Evolutionary conservation across 1,139 yeast genomes (phyloP), one percentile per base, ranked within the genome.

Genomic region (Yamadazyma conglobata): DNA sequence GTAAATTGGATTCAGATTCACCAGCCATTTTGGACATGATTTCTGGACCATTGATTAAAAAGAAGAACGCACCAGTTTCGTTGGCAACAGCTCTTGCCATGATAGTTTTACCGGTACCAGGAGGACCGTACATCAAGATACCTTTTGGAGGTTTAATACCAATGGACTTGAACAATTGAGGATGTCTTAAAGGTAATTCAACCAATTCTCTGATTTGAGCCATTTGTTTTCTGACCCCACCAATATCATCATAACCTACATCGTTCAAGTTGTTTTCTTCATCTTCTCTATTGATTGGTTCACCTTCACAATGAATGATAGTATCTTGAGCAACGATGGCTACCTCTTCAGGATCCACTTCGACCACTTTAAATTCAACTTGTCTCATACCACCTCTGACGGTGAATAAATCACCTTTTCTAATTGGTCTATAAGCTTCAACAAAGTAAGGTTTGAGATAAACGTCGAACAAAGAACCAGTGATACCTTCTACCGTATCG

Each of bases 21-120:
- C 99, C 99, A 28, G 99, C 98, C 99, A 91, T 91, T 68, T 91
- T 91, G 35, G 97, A 88, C 98, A 91, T 91, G 56, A 91, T 94
- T 66, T 91, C 98, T n/a, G 99, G 99, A 61, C 98, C 99, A 58
- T 91, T 91, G 58, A 91, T 91, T 54, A 91, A 75, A 60, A 91
- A 91, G 77, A 91, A 91, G 60, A 91, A 91, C 1, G 98, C 99
- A 53, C 98, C 98, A 17, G 98, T 91, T 64, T 91, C 99, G 52
- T 91, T 91, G 30, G 99, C 99, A 33, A 91, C 98, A 8, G 98
- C 99, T 58, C 98, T 80, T 3, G 99, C 99, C 96, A 91, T 89
- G 46, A 91, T 73, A n/a, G 96, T 88, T 63, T 88, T 88, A 80
- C 96, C 96, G 13, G 96, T 88, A 74, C 96, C 96, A 22, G 97